These are phyloP conservation scores for Paracamarosporium sp. DNA, from an alignment of 2,329 filamentous ascomycete genomes.

Conservation along the genomic window DNA sequence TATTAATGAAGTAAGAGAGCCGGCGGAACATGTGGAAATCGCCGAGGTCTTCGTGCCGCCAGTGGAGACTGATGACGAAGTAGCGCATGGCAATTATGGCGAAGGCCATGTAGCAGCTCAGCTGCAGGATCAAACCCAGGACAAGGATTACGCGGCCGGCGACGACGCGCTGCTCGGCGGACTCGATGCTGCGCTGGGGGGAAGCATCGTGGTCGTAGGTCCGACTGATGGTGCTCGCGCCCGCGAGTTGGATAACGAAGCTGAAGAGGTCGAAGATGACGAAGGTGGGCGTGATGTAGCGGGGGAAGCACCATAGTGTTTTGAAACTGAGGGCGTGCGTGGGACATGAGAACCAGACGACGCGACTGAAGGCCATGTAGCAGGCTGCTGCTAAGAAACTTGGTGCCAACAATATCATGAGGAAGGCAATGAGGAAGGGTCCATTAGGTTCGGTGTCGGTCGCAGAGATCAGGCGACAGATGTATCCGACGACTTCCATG, in stretches of 20 bases:
- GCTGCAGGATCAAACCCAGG: slow-evolving; percentile 57
- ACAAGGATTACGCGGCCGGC: slow-evolving; percentile 49
- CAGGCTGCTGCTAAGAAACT: slow-evolving; percentile 58
- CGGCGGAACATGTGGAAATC: slow-evolving; percentile 46
- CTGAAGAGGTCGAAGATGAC: slow-evolving; percentile 57
- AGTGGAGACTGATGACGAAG: slow-evolving; percentile 38
- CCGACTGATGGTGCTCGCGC: slow-evolving; percentile 52
- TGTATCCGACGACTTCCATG: slow-evolving; percentile 60
- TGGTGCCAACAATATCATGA: slow-evolving; percentile 57
- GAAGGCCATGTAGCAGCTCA: slow-evolving; percentile 60
- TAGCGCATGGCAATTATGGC: slow-evolving; percentile 46
- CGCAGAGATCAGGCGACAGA: slow-evolving; percentile 55
- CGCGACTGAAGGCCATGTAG: slow-evolving; percentile 57
- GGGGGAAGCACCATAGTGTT: slow-evolving; percentile 51
- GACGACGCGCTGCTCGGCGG: slow-evolving; percentile 34
- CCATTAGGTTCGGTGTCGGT: slow-evolving; percentile 37
- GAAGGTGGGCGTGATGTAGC: slow-evolving; percentile 57
- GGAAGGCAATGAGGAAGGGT: slow-evolving; percentile 50
- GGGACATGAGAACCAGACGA: slow-evolving; percentile 51
- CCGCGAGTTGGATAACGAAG: slow-evolving; percentile 55
- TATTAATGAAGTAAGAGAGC: slow-evolving; percentile 41
- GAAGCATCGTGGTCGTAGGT: slow-evolving; percentile 38
- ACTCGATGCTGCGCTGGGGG: slow-evolving; percentile 50
- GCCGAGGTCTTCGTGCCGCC: slow-evolving; percentile 40
- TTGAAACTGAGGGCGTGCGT: slow-evolving; percentile 50